Conservation (phyloP, 768 basidiomycete species). For the Boletus subcaerulescens region DNA sequence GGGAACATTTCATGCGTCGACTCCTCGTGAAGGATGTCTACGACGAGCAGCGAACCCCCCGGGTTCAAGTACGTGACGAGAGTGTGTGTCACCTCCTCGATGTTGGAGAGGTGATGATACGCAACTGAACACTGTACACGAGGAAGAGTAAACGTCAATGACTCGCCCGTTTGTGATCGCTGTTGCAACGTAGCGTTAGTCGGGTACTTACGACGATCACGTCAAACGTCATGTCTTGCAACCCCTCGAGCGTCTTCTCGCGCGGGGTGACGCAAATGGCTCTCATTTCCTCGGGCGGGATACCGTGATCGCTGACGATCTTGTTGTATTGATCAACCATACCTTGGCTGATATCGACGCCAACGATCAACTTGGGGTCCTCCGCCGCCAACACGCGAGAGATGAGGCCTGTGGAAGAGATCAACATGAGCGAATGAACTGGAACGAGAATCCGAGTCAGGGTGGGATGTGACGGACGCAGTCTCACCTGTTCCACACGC, state of each 20-base stretch:
- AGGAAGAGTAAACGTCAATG: background rate
- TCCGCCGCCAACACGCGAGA: conserved; percentile 60
- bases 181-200: background rate
- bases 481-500: conserved; percentile 68
- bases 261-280: conserved; percentile 48
- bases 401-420: conserved; percentile 48
- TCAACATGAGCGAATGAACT: too few species aligned
- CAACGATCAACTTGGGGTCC: conserved; percentile 60
- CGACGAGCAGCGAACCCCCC: conserved; percentile 56
- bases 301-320: conserved; percentile 56
- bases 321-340: conserved; percentile 68
- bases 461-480: too few species aligned
- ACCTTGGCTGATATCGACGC: conserved; percentile 72
- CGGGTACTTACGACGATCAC: conserved; percentile 56
- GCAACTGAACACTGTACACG: conserved; percentile 52
- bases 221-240: conserved; percentile 60
- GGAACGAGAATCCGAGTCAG: too few species aligned
- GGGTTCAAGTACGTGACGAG: conserved; percentile 61
- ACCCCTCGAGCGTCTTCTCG: conserved; percentile 49
- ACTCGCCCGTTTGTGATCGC: too few species aligned
- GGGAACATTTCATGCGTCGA: conserved; percentile 28
- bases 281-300: conserved; percentile 62
- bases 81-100: conserved; percentile 47
- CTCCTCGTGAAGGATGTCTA: conserved; percentile 44
- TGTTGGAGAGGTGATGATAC: conserved; percentile 60